Evolutionary conservation across 441 rosid genomes (phyloP).

Genomic region (Cnidoscolus chayamansa): DNA sequence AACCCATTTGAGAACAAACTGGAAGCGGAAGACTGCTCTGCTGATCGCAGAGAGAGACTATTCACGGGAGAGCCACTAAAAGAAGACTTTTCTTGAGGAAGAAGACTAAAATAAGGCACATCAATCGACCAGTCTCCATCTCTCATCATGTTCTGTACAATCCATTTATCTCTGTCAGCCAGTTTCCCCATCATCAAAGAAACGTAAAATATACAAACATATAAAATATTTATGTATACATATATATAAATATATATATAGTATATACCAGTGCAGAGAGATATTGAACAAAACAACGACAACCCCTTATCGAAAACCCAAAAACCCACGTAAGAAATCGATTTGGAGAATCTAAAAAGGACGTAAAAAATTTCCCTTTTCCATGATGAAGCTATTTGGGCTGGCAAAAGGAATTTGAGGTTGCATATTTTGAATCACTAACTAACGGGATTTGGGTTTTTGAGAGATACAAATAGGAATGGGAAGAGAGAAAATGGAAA

Average conservation of each 20-base stretch:
- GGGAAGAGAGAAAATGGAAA: background rate
- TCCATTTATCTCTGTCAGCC: conserved; percentile 22
- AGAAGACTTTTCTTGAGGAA: background rate
- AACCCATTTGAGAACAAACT: conserved; percentile 15
- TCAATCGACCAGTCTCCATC: background rate
- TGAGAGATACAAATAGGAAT: background rate
- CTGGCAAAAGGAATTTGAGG: background rate
- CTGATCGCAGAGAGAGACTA: conserved; percentile 1
- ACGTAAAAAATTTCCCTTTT: background rate
- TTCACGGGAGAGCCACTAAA: background rate
- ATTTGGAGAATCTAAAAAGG: conserved; percentile 7
- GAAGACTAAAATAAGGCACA: background rate
- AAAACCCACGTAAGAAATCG: conserved; percentile 29
- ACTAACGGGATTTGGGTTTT: conserved; percentile 14
- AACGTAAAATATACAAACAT: background rate
- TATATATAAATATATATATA: background rate
- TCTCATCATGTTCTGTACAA: conserved; percentile 23
- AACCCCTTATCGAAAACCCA: conserved; percentile 19
- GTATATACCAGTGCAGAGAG: background rate
- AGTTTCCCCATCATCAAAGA: conserved; percentile 30
- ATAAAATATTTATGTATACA: background rate
- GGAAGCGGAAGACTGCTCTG: background rate
- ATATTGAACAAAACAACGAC: conserved; percentile 16
- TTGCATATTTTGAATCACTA: conserved; percentile 4
- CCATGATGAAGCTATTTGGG: background rate